phyloP scores from a whole-genome alignment of 495 filamentous ascomycete species.

The Penicillium samsonianum region DNA sequence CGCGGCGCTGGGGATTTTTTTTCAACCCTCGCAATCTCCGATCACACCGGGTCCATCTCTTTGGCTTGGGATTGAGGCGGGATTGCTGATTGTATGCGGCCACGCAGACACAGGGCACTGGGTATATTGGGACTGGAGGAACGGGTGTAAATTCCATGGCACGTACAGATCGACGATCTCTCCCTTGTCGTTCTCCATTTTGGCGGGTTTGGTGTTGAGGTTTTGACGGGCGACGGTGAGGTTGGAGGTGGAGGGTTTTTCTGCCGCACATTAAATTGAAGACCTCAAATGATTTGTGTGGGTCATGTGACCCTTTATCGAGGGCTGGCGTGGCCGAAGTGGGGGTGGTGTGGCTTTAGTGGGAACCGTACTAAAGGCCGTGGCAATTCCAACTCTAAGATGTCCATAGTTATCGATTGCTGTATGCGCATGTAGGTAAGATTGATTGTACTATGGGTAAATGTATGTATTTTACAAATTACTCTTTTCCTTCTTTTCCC shows the following conservation, averaged over 20 bases:
- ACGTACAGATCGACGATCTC: conserved; percentile 98
- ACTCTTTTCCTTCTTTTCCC: conserved; percentile 32
- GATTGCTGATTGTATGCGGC: conserved; percentile 17
- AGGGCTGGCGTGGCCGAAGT: conserved; percentile 34
- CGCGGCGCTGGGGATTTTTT: background rate
- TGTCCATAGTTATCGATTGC: background rate
- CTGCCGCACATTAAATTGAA: conserved; percentile 28
- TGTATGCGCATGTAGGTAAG: background rate
- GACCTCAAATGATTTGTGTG: conserved; percentile 44
- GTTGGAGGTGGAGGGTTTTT: conserved; percentile 38
- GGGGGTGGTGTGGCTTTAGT: conserved; percentile 18
- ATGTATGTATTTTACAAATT: conserved; percentile 29
- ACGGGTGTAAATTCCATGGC: conserved; percentile 14
- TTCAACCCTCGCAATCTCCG: background rate
- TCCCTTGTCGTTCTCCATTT: conserved; percentile 97
- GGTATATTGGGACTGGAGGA: conserved; percentile 12
- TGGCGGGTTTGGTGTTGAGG: conserved; percentile 49
- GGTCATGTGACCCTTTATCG: conserved; percentile 54
- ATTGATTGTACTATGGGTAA: background rate
- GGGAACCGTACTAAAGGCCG: conserved; percentile 4
- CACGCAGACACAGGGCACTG: conserved; percentile 25
- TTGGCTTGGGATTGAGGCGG: conserved; percentile 6
- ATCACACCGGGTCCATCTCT: conserved; percentile 5
- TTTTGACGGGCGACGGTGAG: conserved; percentile 47
- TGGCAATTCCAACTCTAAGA: conserved; percentile 27